Evolutionary conservation across 345 rosid genomes (phyloP), one percentile per base, ranked within the genome.

Genomic region (Combretum micranthum): DNA sequence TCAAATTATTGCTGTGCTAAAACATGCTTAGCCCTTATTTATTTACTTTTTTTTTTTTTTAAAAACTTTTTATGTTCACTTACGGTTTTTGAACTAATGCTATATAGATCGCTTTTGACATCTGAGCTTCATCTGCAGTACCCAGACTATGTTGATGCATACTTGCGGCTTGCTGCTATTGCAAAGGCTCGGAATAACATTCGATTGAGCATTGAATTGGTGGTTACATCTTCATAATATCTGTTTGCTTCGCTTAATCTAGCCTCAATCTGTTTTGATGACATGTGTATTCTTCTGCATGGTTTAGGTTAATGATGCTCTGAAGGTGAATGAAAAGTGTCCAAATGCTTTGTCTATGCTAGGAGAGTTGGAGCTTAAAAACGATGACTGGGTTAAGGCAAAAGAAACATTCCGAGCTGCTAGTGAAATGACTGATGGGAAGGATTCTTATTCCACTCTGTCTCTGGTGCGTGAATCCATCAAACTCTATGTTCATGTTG

Each of bases 311-410:
- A 80, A 81, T 54, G 96, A 92, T 79, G 94, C 97, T 44, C 65
- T 92, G 72, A 92, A 82, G 80, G 89, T 89, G 78, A 92, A 79
- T 66, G 86, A 84, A 26, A 92, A 85, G 76, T 70, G 72, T 77
- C 81, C 96, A 56, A 89, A 85, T 81, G 94, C 94, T 23, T 76
- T 92, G 66, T 89, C 97, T 47, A 78, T 92, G 80, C 96, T 92
- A 63, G 99, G 99, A 75, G 97, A 88, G 69, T 69, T 92, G 68
- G 99, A 92, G 82, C 99, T 92, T 58, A 92, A 89, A 78, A 92
- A 85, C 67, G 99, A 92, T 76, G 97, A 92, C 66, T 92, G 99
- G 99, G 99, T 92, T 52, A 92, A 89, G 81, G 99, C 99, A 55
- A 92, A 92, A 72, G 99, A 92, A 74, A 92, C 99, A 25, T 75